These are phyloP conservation scores for Zygosaccharomyces pseudobailii DNA, from an alignment of 1,139 yeast species.

Conservation along the genomic window DNA sequence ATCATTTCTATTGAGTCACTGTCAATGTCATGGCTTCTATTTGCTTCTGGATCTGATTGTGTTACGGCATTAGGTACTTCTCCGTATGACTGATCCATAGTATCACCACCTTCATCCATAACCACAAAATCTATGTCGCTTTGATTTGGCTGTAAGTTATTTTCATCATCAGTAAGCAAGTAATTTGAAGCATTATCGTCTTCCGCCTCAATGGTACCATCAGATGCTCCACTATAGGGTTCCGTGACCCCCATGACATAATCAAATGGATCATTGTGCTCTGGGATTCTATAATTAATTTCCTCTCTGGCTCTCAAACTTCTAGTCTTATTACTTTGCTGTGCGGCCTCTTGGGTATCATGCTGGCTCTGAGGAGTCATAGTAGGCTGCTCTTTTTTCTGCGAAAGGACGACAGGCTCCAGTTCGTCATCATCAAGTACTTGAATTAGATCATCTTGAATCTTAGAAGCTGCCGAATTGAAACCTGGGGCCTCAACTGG, in stretches of 20 bases:
- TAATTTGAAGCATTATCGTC: slow-evolving; percentile 29
- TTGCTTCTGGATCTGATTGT: slow-evolving; percentile 5
- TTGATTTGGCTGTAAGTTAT: slow-evolving; percentile 20
- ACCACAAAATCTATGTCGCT: slow-evolving; percentile 32
- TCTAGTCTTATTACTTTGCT: slow-evolving; percentile 7
- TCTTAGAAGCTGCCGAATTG: background rate
- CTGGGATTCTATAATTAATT: slow-evolving; percentile 30
- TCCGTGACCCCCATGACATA: slow-evolving; percentile 21
- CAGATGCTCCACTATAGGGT: slow-evolving; percentile 11
- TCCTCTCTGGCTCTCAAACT: slow-evolving; percentile 16
- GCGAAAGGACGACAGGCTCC: slow-evolving; percentile 14
- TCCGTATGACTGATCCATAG: slow-evolving; percentile 15
- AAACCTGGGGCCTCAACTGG: background rate
- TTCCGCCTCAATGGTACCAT: slow-evolving; percentile 32
- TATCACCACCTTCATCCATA: slow-evolving; percentile 20
- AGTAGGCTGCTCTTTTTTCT: slow-evolving; percentile 8
- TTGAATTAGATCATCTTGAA: slow-evolving; percentile 16
- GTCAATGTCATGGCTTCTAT: slow-evolving; percentile 4
- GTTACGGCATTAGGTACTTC: slow-evolving; percentile 7
- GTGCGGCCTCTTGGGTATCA: slow-evolving; percentile 1
- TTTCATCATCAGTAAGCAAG: slow-evolving; percentile 29
- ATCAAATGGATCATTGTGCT: slow-evolving; percentile 29
- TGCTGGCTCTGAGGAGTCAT: slow-evolving; percentile 13
- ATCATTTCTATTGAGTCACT: slow-evolving; percentile 14
- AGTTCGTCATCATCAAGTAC: slow-evolving; percentile 19